phyloP scores from a whole-genome alignment of 805 yeast species.

The Jamesozyma hellenica region DNA sequence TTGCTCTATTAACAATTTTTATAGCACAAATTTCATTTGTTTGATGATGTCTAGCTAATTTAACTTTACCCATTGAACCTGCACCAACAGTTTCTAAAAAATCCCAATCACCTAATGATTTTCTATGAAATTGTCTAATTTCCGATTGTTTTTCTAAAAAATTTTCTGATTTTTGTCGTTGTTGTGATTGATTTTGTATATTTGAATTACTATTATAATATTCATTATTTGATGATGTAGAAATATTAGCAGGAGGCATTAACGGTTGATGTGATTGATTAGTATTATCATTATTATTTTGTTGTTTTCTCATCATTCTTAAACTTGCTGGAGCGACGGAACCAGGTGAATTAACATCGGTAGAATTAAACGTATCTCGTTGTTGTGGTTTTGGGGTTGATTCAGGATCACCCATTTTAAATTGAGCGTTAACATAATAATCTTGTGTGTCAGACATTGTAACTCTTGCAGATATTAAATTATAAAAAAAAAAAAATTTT shows the following conservation, averaged over 20 bases:
- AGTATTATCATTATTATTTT: constrained; percentile 1
- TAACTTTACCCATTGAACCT: constrained; percentile 98
- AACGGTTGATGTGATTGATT: constrained; percentile 10
- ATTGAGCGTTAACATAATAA: constrained; percentile 23
- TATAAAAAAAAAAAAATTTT: too few relatives aligned
- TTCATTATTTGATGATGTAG: constrained; percentile 1
- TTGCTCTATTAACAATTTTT: constrained; percentile 87
- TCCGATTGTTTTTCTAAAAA: not conserved
- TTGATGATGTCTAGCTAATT: constrained; percentile 75
- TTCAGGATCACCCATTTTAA: constrained; percentile 22
- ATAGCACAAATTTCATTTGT: constrained; percentile 85
- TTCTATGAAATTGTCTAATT: constrained; percentile 54
- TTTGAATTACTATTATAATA: not conserved
- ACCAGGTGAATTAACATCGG: constrained; percentile 4
- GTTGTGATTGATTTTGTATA: not conserved
- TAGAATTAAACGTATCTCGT: not conserved
- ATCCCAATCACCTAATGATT: constrained; percentile 94
- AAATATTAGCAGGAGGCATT: constrained; percentile 18
- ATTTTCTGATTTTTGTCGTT: too few relatives aligned
- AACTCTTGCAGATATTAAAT: too few relatives aligned
- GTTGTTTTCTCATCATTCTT: constrained; percentile 25
- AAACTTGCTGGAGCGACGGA: constrained; percentile 28
- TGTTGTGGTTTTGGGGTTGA: not conserved
- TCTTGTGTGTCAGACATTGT: constrained; percentile 12
- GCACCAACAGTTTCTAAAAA: constrained; percentile 93